phyloP scores from a whole-genome alignment of 2,329 filamentous ascomycete species.

The Aspergillus neoniger region DNA sequence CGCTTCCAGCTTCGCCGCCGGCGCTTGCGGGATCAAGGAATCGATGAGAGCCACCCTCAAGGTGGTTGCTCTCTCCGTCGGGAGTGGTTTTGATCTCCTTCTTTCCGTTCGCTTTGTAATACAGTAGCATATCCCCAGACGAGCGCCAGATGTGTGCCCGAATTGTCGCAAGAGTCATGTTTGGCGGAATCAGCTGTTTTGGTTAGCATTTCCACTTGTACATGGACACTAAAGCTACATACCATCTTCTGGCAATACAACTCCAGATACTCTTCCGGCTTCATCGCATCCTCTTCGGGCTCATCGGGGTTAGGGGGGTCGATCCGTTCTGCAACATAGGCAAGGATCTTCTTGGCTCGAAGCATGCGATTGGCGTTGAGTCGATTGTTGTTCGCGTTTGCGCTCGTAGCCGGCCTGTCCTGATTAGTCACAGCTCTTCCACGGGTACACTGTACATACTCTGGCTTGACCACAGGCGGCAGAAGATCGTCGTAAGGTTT shows the following conservation, averaged over 20 bases:
- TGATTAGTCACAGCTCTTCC: background rate
- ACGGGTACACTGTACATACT: conserved; percentile 56
- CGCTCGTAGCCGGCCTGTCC: conserved; percentile 27
- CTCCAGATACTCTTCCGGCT: conserved; percentile 90
- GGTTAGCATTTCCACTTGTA: conserved; percentile 6
- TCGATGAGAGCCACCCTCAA: conserved; percentile 12
- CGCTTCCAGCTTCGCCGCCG: conserved; percentile 26
- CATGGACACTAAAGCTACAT: conserved; percentile 35
- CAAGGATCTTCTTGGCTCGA: conserved; percentile 88
- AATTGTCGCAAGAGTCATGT: conserved; percentile 92
- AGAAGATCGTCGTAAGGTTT: conserved; percentile 76
- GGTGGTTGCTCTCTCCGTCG: conserved; percentile 20
- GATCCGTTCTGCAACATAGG: conserved; percentile 89
- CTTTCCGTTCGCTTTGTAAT: conserved; percentile 90
- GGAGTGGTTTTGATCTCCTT: conserved; percentile 51
- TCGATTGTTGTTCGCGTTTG: conserved; percentile 63
- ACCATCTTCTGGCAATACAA: conserved; percentile 93
- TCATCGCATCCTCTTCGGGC: conserved; percentile 61
- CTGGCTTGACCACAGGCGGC: conserved; percentile 71
- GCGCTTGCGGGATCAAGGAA: conserved; percentile 13
- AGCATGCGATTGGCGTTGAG: conserved; percentile 97
- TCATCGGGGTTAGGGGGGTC: conserved; percentile 67
- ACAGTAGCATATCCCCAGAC: conserved; percentile 85
- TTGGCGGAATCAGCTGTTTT: conserved; percentile 60
- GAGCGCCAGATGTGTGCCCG: conserved; percentile 92